Evolutionary conservation across 805 yeast genomes (phyloP).

Genomic region (Ogataea nonfermentans): DNA sequence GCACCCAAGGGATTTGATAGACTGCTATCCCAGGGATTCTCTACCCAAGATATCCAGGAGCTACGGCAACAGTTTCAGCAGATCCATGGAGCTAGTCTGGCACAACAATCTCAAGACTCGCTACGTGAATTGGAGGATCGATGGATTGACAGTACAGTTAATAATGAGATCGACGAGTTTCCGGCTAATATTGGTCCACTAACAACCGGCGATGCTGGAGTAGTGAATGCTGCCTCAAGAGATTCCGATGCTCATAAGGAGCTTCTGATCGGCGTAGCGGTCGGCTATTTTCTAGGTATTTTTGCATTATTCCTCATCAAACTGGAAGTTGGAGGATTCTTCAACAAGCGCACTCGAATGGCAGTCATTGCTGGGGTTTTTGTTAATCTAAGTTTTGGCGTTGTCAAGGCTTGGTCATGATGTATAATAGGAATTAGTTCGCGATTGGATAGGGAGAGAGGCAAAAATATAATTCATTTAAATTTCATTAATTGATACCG

Average conservation of each 20-base stretch:
- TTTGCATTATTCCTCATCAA: slow-evolving; percentile 61
- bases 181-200: slow-evolving; percentile 33
- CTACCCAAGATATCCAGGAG: slow-evolving; percentile 70
- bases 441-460: slow-evolving; percentile 2
- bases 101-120: slow-evolving; percentile 42
- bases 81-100: slow-evolving; percentile 52
- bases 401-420: slow-evolving; percentile 46
- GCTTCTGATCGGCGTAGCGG: slow-evolving; percentile 61
- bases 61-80: slow-evolving; percentile 71
- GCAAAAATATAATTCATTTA: neutral
- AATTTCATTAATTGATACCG: neutral
- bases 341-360: slow-evolving; percentile 62
- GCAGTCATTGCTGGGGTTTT: slow-evolving; percentile 70
- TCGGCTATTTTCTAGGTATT: slow-evolving; percentile 78
- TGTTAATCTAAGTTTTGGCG: slow-evolving; percentile 66
- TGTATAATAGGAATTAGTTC: neutral
- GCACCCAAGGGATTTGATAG: slow-evolving; percentile 86
- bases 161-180: slow-evolving; percentile 47
- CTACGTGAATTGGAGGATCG: slow-evolving; percentile 73
- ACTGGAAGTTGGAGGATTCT: slow-evolving; percentile 52
- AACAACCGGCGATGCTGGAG: slow-evolving; percentile 11
- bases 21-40: slow-evolving; percentile 76
- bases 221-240: slow-evolving; percentile 32
- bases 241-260: slow-evolving; percentile 51
- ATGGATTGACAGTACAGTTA: slow-evolving; percentile 81